Conservation (phyloP, 805 yeast genomes). For the Metschnikowia dekortorum region DNA sequence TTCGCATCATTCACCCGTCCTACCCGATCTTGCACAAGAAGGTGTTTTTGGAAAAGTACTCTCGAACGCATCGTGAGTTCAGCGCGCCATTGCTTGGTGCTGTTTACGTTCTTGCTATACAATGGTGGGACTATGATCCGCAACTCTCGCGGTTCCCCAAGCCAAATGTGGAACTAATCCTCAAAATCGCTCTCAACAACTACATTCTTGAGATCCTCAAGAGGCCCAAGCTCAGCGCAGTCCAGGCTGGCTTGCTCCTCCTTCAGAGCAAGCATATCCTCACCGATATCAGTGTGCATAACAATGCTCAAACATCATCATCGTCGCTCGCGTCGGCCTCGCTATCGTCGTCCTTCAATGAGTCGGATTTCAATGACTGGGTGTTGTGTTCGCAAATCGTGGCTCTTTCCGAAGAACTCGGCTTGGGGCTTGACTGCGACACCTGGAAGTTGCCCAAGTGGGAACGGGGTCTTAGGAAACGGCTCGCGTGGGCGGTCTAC, state of each 20-base stretch:
- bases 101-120: slow-evolving; percentile 81
- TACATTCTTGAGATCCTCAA: slow-evolving; percentile 74
- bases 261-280: slow-evolving; percentile 57
- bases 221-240: slow-evolving; percentile 86
- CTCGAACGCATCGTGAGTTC: slow-evolving; percentile 86
- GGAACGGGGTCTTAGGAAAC: slow-evolving; percentile 85
- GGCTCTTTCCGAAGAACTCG: slow-evolving; percentile 84
- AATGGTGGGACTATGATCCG: slow-evolving; percentile 93
- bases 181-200: slow-evolving; percentile 53
- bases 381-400: slow-evolving; percentile 81
- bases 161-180: slow-evolving; percentile 59
- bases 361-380: slow-evolving; percentile 67
- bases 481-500: slow-evolving; percentile 95
- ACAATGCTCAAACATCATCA: slow-evolving; percentile 10
- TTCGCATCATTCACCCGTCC: slow-evolving; percentile 82
- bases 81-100: slow-evolving; percentile 90
- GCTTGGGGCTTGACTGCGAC: slow-evolving; percentile 85
- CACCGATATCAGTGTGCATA: slow-evolving; percentile 3
- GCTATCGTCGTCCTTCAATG: slow-evolving; percentile 19
- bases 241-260: slow-evolving; percentile 80
- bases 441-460: slow-evolving; percentile 91
- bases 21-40: slow-evolving; percentile 89
- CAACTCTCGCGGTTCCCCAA: slow-evolving; percentile 69
- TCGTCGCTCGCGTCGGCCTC: slow-evolving; percentile 15
- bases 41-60: slow-evolving; percentile 86